phyloP scores from a whole-genome alignment of 164 flowering plant species.

The Malania oleifera region DNA sequence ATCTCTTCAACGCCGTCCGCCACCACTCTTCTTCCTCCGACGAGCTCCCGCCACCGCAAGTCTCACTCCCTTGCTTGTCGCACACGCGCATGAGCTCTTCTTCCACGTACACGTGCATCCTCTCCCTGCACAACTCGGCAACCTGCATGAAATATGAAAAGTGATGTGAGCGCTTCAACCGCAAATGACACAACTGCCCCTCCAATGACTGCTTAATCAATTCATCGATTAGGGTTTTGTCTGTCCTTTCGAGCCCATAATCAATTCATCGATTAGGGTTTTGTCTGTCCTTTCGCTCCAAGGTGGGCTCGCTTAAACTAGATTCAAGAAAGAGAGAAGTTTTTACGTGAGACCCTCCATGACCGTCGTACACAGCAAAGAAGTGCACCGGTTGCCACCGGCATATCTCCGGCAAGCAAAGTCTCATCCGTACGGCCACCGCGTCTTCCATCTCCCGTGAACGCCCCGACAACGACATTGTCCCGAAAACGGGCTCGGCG shows the following conservation, averaged over 20 bases:
- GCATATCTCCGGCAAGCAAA: constrained; percentile 26
- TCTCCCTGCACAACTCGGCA: constrained; percentile 34
- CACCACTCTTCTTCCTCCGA: constrained; percentile 15
- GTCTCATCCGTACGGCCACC: constrained; percentile 16
- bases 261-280: too few species aligned
- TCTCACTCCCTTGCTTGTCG: neutral
- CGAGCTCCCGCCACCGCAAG: neutral
- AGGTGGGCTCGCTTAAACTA: too few species aligned
- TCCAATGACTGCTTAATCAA: too few species aligned
- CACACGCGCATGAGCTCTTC: constrained; percentile 38
- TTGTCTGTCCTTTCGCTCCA: too few species aligned
- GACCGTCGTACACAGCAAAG: constrained; percentile 61
- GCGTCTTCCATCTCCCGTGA: constrained; percentile 53
- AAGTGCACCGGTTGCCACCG: constrained; percentile 33
- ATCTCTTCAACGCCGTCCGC: constrained; percentile 22
- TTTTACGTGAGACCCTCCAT: constrained; percentile 55
- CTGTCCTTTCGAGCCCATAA: too few species aligned
- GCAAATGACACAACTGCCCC: too few species aligned
- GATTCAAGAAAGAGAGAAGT: neutral
- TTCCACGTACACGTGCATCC: constrained; percentile 34
- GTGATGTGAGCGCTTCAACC: neutral
- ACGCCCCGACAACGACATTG: constrained; percentile 39
- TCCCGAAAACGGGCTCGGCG: constrained; percentile 23
- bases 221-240: too few species aligned
- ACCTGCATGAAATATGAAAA: constrained; percentile 23